phyloP scores from a whole-genome alignment of 179 eudicot species.

The Pouteria campechiana region DNA sequence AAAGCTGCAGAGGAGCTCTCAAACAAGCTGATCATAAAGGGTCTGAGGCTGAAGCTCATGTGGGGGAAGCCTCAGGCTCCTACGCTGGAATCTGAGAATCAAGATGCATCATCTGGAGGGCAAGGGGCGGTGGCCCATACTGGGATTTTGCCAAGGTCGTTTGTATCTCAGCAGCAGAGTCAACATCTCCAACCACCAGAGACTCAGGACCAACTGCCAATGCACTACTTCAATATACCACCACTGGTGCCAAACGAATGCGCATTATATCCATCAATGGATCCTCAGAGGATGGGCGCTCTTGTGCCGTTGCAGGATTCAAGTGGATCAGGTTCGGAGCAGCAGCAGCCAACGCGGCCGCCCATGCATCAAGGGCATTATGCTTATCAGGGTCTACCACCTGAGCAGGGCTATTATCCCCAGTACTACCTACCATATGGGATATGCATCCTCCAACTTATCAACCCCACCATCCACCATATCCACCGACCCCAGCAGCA shows the following conservation, averaged over 20 bases:
- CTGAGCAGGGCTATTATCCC: conserved; percentile 53
- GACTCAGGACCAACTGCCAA: conserved; percentile 44
- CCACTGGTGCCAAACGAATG: conserved; percentile 68
- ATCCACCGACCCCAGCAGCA: conserved; percentile 10
- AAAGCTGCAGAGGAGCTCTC: conserved; percentile 95
- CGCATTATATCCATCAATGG: conserved; percentile 87
- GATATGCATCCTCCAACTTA: conserved; percentile 44
- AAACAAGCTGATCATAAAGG: conserved; percentile 77
- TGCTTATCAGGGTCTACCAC: conserved; percentile 40
- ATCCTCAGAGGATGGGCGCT: conserved; percentile 98
- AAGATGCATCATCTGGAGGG: conserved; percentile 49
- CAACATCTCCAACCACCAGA: conserved; percentile 61
- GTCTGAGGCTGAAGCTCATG: conserved; percentile 81
- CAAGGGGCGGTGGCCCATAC: conserved; percentile 64
- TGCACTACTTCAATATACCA: conserved; percentile 75
- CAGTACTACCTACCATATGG: conserved; percentile 69
- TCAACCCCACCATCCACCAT: no score
- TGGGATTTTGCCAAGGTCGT: conserved; percentile 85
- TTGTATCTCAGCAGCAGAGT: conserved; percentile 81
- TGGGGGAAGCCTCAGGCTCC: conserved; percentile 96
- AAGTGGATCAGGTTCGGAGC: conserved; percentile 29
- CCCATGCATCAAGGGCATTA: conserved; percentile 32
- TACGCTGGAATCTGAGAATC: conserved; percentile 41
- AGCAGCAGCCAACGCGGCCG: no score
- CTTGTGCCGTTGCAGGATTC: conserved; percentile 57